Base-by-base conservation (phyloP, 805 yeast species). In the Ogataea neopini region DNA sequence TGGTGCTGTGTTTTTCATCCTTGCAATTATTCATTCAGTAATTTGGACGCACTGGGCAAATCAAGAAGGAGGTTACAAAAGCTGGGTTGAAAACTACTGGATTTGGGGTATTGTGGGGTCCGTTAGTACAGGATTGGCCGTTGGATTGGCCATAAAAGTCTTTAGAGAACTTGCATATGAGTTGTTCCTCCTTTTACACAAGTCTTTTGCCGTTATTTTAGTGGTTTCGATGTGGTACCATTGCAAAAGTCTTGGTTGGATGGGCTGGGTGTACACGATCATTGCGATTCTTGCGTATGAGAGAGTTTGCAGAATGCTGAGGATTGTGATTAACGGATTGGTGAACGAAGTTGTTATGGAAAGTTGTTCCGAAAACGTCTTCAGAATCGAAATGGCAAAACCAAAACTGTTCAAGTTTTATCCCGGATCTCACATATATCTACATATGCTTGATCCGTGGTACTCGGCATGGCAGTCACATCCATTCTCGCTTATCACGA, bases 381-480 rank as follows among this genome's bases (percentile, higher is more conserved):
- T 60, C 17, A 54, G 54, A 40, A n/a, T 61, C 35, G 48, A 40
- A 29, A 33, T 62, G 23, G 37, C 40, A 17, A 57, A 58, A 34
- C 64, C 66, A 6, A 45, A 44, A 23, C 38, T 45, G 2, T 37
- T 55, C 26, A 35, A 17, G 2, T 62, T 47, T 29, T 70, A 60
- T 49, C 83, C 88, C 1, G 85, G 87, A 13, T 66, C 76, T 13
- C 79, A 70, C 60, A 77, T 76, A 2, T 85, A 69, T 58, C 58
- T 85, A 28, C 78, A 81, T 63, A 78, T 83, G 58, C 49, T 79
- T 45, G 64, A 73, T 37, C 70, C 77, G 11, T 63, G 70, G 28
- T 66, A 72, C 39, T 73, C 76, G 54, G 20, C 43, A 3, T 81
- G 84, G 83, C 88, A 84, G 63, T 78, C 86, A 1, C 90, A 85